phyloP scores from a whole-genome alignment of 2,329 filamentous ascomycete genomes.

The Colletotrichum sp. region DNA sequence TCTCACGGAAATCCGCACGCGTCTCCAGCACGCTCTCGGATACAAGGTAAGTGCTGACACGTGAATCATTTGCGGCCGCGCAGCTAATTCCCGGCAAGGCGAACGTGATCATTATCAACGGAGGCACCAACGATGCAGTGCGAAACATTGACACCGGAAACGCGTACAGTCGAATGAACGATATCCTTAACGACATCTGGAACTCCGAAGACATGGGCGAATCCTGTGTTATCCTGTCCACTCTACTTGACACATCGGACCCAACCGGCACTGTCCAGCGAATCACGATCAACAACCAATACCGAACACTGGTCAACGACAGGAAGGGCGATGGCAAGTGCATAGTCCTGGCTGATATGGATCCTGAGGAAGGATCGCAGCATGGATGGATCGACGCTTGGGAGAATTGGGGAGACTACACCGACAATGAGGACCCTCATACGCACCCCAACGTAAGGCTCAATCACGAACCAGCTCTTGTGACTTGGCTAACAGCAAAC shows the following conservation, averaged over 20 bases:
- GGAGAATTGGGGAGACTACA: background rate
- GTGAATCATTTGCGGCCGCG: accelerated
- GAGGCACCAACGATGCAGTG: background rate
- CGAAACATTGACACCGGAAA: background rate
- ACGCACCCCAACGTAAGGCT: background rate
- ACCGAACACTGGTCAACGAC: background rate
- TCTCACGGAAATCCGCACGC: background rate
- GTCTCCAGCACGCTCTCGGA: background rate
- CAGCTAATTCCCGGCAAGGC: background rate
- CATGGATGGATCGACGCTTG: background rate
- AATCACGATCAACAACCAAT: conserved; percentile 13
- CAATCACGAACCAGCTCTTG: background rate
- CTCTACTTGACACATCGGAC: background rate
- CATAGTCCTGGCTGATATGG: background rate
- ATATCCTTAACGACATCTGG: background rate
- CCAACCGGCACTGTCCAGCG: background rate
- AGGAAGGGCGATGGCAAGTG: background rate
- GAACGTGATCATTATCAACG: background rate
- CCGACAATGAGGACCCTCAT: background rate
- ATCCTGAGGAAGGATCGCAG: background rate
- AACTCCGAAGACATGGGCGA: background rate
- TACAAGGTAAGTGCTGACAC: background rate
- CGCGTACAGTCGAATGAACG: background rate
- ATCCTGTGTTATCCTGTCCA: background rate
- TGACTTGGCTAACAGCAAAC: background rate